Percentiles rank a stretch among this genome's conserved stretches.
These are phyloP conservation scores for Boletales sp. DNA, from an alignment of 768 basidiomycete genomes.

Conservation along the genomic window DNA sequence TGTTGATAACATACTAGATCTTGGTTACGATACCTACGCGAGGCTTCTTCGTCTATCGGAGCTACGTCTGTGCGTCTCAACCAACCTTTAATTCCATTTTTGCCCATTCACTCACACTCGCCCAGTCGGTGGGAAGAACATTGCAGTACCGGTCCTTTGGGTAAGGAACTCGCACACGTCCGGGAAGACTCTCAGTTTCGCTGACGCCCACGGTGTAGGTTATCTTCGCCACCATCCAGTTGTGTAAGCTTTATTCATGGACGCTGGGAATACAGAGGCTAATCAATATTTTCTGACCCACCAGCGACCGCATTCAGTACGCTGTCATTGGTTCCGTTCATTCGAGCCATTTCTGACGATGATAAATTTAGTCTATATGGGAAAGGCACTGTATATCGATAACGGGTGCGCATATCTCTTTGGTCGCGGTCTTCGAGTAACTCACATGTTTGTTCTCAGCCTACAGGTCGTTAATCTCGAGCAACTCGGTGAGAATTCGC, in stretches of 20 bases:
- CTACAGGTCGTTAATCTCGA: too few species aligned
- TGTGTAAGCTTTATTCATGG: background rate
- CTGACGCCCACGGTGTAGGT: background rate
- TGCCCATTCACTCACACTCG: background rate
- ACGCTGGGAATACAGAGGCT: background rate
- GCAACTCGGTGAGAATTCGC: too few species aligned
- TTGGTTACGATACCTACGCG: background rate
- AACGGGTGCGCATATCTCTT: background rate
- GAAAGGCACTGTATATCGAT: background rate
- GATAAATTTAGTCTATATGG: background rate
- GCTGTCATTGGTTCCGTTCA: background rate
- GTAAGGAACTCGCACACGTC: background rate
- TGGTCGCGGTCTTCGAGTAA: too few species aligned
- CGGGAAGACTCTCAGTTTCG: background rate
- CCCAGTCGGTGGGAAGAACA: slow-evolving; percentile 2
- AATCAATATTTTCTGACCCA: background rate
- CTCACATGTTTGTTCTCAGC: too few species aligned
- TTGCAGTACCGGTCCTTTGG: background rate
- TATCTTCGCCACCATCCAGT: background rate
- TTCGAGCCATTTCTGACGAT: background rate
- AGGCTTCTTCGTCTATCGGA: slow-evolving; percentile 2
- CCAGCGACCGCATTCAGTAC: background rate
- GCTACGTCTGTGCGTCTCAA: background rate
- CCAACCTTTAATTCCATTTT: background rate
- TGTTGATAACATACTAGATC: background rate